Evolutionary conservation across 495 filamentous ascomycete genomes (phyloP).

Genomic region (Hypoxylon crocopeplum): DNA sequence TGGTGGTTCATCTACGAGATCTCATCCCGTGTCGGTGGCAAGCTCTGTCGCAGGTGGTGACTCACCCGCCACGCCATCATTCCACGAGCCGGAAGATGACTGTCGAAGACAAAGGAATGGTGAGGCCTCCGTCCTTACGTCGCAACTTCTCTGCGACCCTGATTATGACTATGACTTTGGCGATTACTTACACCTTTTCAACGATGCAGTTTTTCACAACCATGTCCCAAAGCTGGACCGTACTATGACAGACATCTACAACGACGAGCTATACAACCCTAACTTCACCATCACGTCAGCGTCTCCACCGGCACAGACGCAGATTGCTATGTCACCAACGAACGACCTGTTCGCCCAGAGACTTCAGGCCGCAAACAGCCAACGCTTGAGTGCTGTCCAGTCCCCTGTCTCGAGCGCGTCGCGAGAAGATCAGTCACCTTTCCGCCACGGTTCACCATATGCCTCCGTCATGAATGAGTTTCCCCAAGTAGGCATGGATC

Average conservation of each 20-base stretch:
- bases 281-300: constrained; percentile 62
- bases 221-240: constrained; percentile 80
- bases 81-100: constrained; percentile 54
- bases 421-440: constrained; percentile 77
- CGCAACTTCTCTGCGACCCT: constrained; percentile 57
- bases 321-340: constrained; percentile 59
- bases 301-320: constrained; percentile 51
- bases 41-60: constrained; percentile 57
- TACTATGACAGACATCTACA: constrained; percentile 83
- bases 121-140: constrained; percentile 48
- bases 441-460: constrained; percentile 76
- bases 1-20: constrained; percentile 38
- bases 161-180: constrained; percentile 61
- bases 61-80: constrained; percentile 61
- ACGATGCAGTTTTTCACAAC: constrained; percentile 57
- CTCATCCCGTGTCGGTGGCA: constrained; percentile 56
- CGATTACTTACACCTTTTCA: constrained; percentile 48
- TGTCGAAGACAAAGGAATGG: constrained; percentile 53
- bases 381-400: constrained; percentile 67
- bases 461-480: constrained; percentile 59
- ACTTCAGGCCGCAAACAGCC: constrained; percentile 78
- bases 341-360: constrained; percentile 75
- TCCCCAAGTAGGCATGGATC: constrained; percentile 42
- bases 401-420: constrained; percentile 56
- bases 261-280: constrained; percentile 86